Evolutionary conservation across 179 eudicot species (phyloP).

Genomic region (Sideroxylon spinosum): DNA sequence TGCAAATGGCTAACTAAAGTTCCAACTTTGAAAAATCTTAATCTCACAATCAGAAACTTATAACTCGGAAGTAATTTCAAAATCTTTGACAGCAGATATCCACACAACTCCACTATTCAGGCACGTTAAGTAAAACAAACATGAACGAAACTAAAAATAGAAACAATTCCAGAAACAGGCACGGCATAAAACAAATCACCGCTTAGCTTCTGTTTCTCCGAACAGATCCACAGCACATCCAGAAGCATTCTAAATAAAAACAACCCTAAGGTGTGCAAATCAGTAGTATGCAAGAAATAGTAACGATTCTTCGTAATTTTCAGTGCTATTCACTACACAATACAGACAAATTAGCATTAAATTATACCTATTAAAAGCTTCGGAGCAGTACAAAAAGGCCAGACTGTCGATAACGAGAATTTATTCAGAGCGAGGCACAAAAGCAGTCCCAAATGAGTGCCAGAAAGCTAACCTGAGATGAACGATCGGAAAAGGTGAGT

Average conservation of each 20-base stretch:
- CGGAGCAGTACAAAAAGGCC: no score
- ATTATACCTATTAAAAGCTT: neutral
- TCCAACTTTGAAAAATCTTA: neutral
- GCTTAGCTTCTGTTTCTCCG: no score
- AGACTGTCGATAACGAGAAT: neutral
- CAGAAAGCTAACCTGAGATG: conserved; percentile 12
- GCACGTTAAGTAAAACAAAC: neutral
- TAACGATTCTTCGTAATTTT: no score
- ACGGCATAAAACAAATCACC: no score
- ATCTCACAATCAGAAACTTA: neutral
- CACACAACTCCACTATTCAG: neutral
- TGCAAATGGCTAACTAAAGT: neutral
- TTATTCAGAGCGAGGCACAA: neutral
- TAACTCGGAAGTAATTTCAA: neutral
- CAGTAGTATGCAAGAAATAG: no score
- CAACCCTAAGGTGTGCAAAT: no score
- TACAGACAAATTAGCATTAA: no score
- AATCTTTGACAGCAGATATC: neutral
- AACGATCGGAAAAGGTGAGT: neutral
- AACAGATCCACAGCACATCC: no score
- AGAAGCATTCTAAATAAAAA: no score
- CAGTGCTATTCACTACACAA: no score
- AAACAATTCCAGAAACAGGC: neutral
- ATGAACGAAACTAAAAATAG: no score
- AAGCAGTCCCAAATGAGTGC: neutral